Percentiles rank a stretch among this genome's conserved stretches.
phyloP scores from a whole-genome alignment of 75 land plant species.

The Pinus albicaulis region DNA sequence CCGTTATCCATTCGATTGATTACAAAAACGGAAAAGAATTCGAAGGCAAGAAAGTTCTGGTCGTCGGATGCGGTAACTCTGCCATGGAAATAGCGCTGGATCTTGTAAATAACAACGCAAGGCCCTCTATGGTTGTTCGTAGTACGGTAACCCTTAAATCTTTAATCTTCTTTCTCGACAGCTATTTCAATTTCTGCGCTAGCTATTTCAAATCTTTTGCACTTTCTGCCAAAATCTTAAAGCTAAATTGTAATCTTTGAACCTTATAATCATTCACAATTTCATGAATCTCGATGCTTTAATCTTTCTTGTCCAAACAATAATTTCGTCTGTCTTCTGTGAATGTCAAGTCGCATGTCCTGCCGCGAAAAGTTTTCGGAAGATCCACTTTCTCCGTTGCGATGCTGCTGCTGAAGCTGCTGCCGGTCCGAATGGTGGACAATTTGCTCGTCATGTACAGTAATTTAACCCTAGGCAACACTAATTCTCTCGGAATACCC shows the following conservation, averaged over 20 bases:
- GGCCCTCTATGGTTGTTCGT: slow-evolving; percentile 41
- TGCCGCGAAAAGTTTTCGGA: slow-evolving; percentile 6
- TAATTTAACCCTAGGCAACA: slow-evolving; percentile 28
- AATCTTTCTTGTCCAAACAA: too few species aligned
- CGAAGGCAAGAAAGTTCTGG: slow-evolving; percentile 2
- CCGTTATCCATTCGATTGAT: slow-evolving; percentile 20
- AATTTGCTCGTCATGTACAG: not conserved
- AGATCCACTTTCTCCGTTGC: slow-evolving; percentile 11
- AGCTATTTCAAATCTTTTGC: too few species aligned
- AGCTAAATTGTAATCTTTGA: not conserved
- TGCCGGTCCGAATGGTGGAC: slow-evolving; percentile 32
- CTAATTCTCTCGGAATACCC: slow-evolving; percentile 28
- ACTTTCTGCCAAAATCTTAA: slow-evolving; percentile 9
- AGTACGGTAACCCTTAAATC: too few species aligned
- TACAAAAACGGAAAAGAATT: too few species aligned
- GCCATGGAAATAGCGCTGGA: slow-evolving; percentile 79
- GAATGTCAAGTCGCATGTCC: slow-evolving; percentile 1
- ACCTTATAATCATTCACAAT: too few species aligned
- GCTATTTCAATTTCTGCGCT: too few species aligned
- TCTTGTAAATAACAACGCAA: slow-evolving; percentile 28
- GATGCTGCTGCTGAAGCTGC: slow-evolving; percentile 18
- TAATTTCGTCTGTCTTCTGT: not conserved
- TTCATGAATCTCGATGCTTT: too few species aligned
- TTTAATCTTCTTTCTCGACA: too few species aligned
- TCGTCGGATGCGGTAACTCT: slow-evolving; percentile 74